Base-by-base conservation (phyloP, 1,139 yeast species). In the Kurtzmaniella quercitrusa region DNA sequence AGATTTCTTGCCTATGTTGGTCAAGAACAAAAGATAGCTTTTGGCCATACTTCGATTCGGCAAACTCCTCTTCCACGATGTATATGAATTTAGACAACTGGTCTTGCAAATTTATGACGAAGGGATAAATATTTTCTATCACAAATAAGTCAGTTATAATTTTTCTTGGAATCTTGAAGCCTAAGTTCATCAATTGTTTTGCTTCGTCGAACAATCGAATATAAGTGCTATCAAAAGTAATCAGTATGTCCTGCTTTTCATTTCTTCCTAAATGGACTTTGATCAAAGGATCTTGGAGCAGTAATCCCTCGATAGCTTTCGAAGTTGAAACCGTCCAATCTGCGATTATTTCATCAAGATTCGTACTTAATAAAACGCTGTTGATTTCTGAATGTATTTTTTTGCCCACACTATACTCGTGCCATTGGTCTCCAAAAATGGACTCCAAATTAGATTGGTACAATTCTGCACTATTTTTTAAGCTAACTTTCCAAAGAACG, bases 401-500 rank as follows among this genome's bases (percentile, higher is more conserved):
- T 42, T 72, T 76, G 0, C 96, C 97, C 40, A 84, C 82, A 0
- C 91, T 80, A 51, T 83, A 87, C 36, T 78, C 71, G 40, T 66
- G 68, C 97, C 97, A 91, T 23, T 82, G 84, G 12, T 67, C 55
- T 0, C 97, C 96, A 9, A 91, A 68, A 2, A 70, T 44, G n/a
- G 40, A 45, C 5, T 50, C 46, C 11, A 68, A 48, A 33, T 49
- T 51, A 0, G 28, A 37, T 16, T 51, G 41, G 44, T 63, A 66
- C 42, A 54, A 61, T 17, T 49, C 41, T 12, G 60, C 40, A 43
- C 60, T 65, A 14, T 51, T 50, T 5, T 45, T 45, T 5, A 64
- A 40, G 33, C 64, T 53, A 3, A 55, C 37, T 23, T 54, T 54
- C 63, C 63, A 59, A 3, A 42, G 39, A 12, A 65, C 50, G 19